Percentiles rank a stretch among this genome's conserved stretches.
Evolutionary conservation across 2,329 filamentous ascomycete species (phyloP).

Genomic region (Fusarium decemcellulare): DNA sequence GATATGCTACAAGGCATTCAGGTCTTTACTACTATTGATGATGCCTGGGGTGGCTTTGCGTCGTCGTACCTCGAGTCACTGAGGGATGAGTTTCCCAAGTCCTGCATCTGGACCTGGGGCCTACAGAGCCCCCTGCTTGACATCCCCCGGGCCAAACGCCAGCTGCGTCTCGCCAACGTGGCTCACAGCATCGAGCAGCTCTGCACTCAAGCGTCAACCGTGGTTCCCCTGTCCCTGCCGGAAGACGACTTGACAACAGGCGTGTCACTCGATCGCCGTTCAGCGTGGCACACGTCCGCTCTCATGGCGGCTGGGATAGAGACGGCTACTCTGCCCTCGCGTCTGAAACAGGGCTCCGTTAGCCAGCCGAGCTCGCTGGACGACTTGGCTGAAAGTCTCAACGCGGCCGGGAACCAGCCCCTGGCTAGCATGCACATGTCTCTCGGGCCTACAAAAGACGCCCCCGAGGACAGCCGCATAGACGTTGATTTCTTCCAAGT

Average conservation of each 20-base stretch:
- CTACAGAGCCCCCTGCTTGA: conserved; percentile 74
- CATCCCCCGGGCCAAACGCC: conserved; percentile 65
- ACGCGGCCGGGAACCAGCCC: conserved; percentile 82
- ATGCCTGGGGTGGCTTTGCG: conserved; percentile 86
- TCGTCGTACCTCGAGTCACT: conserved; percentile 81
- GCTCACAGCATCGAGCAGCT: conserved; percentile 80
- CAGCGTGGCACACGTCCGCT: conserved; percentile 85
- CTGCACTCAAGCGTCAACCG: conserved; percentile 79
- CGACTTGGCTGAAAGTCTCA: conserved; percentile 76
- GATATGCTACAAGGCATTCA: conserved; percentile 94
- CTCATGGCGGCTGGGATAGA: conserved; percentile 84
- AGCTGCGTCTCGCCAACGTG: conserved; percentile 77
- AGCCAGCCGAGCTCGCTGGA: conserved; percentile 65
- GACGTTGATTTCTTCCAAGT: conserved; percentile 52
- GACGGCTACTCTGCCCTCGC: conserved; percentile 81
- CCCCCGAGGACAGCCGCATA: conserved; percentile 47
- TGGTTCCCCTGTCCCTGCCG: conserved; percentile 80
- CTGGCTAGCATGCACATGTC: conserved; percentile 83
- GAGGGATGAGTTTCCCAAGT: conserved; percentile 92
- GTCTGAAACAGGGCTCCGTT: conserved; percentile 68
- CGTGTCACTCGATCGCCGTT: conserved; percentile 72
- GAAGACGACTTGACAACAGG: conserved; percentile 69
- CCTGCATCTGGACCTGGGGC: conserved; percentile 89
- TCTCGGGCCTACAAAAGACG: conserved; percentile 56
- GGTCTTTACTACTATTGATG: conserved; percentile 78